Percentiles rank a stretch among this genome's conserved stretches.
These are phyloP conservation scores for Aureobasidium subglaciale DNA, from an alignment of 2,329 filamentous ascomycete species.

Conservation along the genomic window DNA sequence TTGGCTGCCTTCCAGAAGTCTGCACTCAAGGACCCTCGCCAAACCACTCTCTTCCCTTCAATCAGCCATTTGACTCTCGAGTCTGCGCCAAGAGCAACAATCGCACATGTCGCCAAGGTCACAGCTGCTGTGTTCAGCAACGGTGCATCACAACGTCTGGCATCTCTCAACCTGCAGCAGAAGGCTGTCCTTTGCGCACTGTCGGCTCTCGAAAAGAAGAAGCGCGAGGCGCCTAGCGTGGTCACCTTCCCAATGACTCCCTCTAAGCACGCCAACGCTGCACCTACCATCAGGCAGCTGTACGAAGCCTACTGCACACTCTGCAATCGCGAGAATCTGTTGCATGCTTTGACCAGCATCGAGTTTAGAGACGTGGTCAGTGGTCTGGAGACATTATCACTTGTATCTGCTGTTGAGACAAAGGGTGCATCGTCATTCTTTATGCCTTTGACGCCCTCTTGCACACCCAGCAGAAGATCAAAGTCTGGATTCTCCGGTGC, in stretches of 20 bases:
- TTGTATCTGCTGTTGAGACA: slow-evolving; percentile 60
- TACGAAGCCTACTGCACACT: slow-evolving; percentile 77
- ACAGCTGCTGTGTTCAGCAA: slow-evolving; percentile 87
- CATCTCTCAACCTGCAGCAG: slow-evolving; percentile 87
- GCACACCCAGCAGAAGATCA: slow-evolving; percentile 60
- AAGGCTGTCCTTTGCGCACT: slow-evolving; percentile 90
- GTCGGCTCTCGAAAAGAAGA: slow-evolving; percentile 61
- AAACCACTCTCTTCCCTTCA: slow-evolving; percentile 33
- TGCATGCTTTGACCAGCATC: slow-evolving; percentile 81
- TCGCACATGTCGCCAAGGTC: slow-evolving; percentile 85
- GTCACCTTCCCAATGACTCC: slow-evolving; percentile 29
- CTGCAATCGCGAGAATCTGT: slow-evolving; percentile 78
- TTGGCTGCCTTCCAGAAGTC: slow-evolving; percentile 32
- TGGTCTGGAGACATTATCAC: slow-evolving; percentile 78
- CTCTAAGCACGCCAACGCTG: slow-evolving; percentile 39
- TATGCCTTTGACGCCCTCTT: slow-evolving; percentile 54
- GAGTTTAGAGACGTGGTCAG: slow-evolving; percentile 92
- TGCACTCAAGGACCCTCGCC: slow-evolving; percentile 32
- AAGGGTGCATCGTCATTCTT: slow-evolving; percentile 58
- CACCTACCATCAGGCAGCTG: slow-evolving; percentile 75
- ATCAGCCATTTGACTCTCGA: slow-evolving; percentile 48
- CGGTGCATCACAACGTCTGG: slow-evolving; percentile 74
- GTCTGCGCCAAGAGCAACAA: slow-evolving; percentile 80
- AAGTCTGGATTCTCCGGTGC: slow-evolving; percentile 29
- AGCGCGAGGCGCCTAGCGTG: slow-evolving; percentile 29